These are phyloP conservation scores for Amanita muscaria DNA, from an alignment of 768 basidiomycete genomes.

Conservation along the genomic window DNA sequence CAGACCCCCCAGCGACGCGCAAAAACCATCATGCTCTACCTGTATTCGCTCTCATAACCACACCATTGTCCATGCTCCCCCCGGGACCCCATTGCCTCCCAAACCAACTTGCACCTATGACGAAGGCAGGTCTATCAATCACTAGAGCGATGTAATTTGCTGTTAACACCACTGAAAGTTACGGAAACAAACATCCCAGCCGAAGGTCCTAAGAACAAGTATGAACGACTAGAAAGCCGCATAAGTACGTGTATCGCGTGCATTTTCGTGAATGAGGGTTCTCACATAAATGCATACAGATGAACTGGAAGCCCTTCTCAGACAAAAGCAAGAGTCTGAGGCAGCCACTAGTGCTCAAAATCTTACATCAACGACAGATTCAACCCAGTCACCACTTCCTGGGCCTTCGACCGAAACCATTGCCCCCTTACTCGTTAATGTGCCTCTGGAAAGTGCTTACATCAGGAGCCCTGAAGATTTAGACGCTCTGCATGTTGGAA, in stretches of 20 bases:
- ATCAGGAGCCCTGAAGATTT: neutral
- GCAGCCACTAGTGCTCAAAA: too few species aligned
- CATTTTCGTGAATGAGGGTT: neutral
- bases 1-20: slow-evolving; percentile 47
- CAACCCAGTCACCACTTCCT: neutral
- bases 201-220: slow-evolving; percentile 51
- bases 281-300: slow-evolving; percentile 29
- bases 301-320: slow-evolving; percentile 60
- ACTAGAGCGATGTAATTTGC: neutral
- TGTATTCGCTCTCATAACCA: slow-evolving; percentile 70
- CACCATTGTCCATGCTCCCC: slow-evolving; percentile 50
- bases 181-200: slow-evolving; percentile 27
- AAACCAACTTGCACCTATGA: slow-evolving; percentile 72
- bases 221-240: slow-evolving; percentile 57
- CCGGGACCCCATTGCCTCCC: slow-evolving; percentile 44
- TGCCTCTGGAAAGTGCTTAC: neutral
- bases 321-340: slow-evolving; percentile 32
- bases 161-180: slow-evolving; percentile 24
- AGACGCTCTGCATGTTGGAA: neutral
- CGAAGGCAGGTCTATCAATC: slow-evolving; percentile 43
- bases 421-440: neutral
- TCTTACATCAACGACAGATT: too few species aligned
- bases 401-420: neutral
- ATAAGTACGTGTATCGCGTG: slow-evolving; percentile 39
- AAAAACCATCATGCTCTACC: slow-evolving; percentile 61